Percentiles rank a stretch among this genome's conserved stretches.
phyloP scores from a whole-genome alignment of 495 filamentous ascomycete species.

The Aspergillus sparsus region DNA sequence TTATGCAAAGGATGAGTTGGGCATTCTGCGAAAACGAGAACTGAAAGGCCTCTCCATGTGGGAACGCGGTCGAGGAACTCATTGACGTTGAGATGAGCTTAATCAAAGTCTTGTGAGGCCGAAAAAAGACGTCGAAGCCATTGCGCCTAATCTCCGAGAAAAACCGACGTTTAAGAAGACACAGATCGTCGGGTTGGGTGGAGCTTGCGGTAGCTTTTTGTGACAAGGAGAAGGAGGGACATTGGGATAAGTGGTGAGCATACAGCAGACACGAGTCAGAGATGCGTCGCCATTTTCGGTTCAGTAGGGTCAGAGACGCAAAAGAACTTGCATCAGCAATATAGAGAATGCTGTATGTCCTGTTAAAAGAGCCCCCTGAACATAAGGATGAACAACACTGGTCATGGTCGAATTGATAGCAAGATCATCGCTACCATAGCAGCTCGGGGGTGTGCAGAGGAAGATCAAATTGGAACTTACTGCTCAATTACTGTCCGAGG shows the following conservation, averaged over 20 bases:
- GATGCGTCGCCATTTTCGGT: slow-evolving; percentile 71
- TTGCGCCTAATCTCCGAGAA: slow-evolving; percentile 71
- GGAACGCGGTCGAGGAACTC: slow-evolving; percentile 76
- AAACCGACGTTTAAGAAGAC: slow-evolving; percentile 65
- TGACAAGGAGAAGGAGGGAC: slow-evolving; percentile 64
- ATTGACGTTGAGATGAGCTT: slow-evolving; percentile 81
- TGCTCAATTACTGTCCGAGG: slow-evolving; percentile 33
- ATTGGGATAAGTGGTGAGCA: slow-evolving; percentile 71
- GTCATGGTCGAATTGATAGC: not conserved
- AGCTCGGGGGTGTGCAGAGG: not conserved
- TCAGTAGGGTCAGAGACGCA: slow-evolving; percentile 79
- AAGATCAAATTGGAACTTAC: slow-evolving; percentile 22
- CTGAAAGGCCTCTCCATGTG: slow-evolving; percentile 82
- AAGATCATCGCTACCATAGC: not conserved
- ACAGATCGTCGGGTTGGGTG: slow-evolving; percentile 55
- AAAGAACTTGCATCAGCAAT: slow-evolving; percentile 75
- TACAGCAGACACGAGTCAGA: slow-evolving; percentile 74
- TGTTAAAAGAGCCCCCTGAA: slow-evolving; percentile 19
- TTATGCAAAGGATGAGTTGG: slow-evolving; percentile 73
- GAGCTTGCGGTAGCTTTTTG: slow-evolving; percentile 46
- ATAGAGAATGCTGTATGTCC: slow-evolving; percentile 65
- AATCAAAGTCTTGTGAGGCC: slow-evolving; percentile 67
- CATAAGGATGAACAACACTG: not conserved
- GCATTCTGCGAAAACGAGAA: slow-evolving; percentile 77
- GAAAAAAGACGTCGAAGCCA: slow-evolving; percentile 75